phyloP scores from a whole-genome alignment of 2,329 filamentous ascomycete genomes.

The Sclerotinia spermophila region DNA sequence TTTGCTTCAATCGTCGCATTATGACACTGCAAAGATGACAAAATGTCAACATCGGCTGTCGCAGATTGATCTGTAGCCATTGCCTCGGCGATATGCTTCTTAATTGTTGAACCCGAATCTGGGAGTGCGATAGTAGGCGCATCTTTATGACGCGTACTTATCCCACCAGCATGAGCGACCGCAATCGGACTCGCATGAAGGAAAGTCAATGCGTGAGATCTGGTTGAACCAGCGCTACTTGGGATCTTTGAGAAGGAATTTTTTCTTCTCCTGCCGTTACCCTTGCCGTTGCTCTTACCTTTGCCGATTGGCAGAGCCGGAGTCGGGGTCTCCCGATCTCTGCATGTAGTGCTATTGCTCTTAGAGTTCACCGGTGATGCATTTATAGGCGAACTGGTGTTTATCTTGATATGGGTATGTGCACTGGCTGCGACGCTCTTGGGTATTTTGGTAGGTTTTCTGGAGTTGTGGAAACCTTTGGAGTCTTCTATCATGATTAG shows the following conservation, averaged over 20 bases:
- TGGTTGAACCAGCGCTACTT: neutral
- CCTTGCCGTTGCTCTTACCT: fast-evolving
- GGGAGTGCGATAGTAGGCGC: too few species aligned
- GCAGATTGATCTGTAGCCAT: neutral
- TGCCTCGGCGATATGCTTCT: too few species aligned
- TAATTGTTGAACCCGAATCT: neutral
- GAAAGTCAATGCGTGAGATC: neutral
- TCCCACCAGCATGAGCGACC: neutral
- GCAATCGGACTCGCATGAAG: neutral
- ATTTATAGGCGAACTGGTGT: neutral
- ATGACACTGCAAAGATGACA: neutral
- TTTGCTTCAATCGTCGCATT: neutral
- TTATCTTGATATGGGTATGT: neutral
- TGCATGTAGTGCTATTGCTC: neutral
- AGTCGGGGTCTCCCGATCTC: neutral
- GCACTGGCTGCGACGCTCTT: neutral
- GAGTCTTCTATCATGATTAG: neutral
- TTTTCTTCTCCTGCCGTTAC: neutral
- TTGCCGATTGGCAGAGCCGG: neutral
- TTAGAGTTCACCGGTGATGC: neutral
- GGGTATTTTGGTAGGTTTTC: neutral
- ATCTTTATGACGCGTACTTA: fast-evolving
- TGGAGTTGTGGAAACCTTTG: neutral
- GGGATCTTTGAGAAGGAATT: neutral
- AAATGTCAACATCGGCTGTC: neutral